Conservation (phyloP, 2,329 filamentous ascomycete species). For the Alternaria rosae region DNA sequence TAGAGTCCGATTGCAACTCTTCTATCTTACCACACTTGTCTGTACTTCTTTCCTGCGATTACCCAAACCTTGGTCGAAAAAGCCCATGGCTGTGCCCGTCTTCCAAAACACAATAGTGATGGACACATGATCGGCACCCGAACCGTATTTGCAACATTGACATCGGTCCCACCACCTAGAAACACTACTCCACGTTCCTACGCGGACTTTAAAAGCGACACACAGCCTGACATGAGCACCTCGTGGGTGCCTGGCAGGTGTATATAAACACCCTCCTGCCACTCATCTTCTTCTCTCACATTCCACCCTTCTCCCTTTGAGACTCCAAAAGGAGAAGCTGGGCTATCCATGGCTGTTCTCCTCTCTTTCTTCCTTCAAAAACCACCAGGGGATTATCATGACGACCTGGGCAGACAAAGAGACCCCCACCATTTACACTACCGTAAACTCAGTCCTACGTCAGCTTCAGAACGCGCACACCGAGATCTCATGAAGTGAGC, state of each 20-base stretch:
- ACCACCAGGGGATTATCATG: not conserved
- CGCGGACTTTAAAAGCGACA: too few relatives aligned
- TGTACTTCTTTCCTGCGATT: not conserved
- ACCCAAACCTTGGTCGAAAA: not conserved
- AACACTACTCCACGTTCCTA: too few relatives aligned
- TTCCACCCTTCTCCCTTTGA: not conserved
- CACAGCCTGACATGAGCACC: too few relatives aligned
- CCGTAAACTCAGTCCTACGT: too few relatives aligned
- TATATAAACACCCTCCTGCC: not conserved
- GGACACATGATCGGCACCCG: too few relatives aligned
- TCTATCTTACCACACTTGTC: not conserved
- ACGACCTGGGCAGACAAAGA: not conserved
- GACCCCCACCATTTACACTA: too few relatives aligned
- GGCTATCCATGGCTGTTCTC: too few relatives aligned
- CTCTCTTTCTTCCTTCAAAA: too few relatives aligned
- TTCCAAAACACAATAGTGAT: not conserved
- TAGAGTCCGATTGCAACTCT: not conserved
- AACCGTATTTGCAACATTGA: accelerated
- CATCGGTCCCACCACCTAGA: too few relatives aligned
- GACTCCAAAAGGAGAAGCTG: too few relatives aligned
- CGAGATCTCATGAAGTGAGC: too few relatives aligned
- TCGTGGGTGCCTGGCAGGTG: not conserved
- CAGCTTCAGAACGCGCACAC: too few relatives aligned
- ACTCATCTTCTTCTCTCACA: not conserved
- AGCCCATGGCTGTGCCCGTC: not conserved